Base-by-base conservation (phyloP, 1,139 yeast genomes). In the Debaryomyces coudertii region DNA sequence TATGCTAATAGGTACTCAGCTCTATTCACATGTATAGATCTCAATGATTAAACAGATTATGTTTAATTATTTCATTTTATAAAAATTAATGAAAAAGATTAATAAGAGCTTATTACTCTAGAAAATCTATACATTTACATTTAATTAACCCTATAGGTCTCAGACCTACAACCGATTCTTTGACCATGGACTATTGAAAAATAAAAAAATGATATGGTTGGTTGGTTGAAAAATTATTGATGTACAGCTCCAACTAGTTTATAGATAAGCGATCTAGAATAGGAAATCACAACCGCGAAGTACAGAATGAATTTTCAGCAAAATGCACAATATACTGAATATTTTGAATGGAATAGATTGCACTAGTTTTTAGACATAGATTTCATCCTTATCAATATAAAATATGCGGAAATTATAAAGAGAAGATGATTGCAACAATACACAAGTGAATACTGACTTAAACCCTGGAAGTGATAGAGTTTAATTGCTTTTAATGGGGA, bases 201-300 rank as follows among this genome's bases (percentile, higher is more conserved):
- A 5, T 3, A 4, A 12, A 12, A 7, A 12, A 28, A 12, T 14
- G 7, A 28, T 14, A n/a, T n/a, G n/a, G n/a, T n/a, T n/a, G 20
- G 18, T 20, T 20, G 4, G 22, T 4, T 20, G 5, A 20, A 20
- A 20, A 5, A 20, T 20, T 5, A 20, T 20, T 20, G 22, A 20
- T 5, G 22, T 14, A 29, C 16, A 18, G 33, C 18, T 29, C 33
- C 25, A 9, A 34, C 9, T 23, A 23, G 9, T 34, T 11, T 12
- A 23, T 23, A n/a, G 38, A 36, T 36, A 22, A 24, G 38, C 16
- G 16, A 20, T 25, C 31, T 28, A 1, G 22, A 25, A 25, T 27
- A 27, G 41, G 41, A 27, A 38, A 38, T 20, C 16, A n/a, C 27
- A 27, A 28, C 41, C 27, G 41, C 41, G 41, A 38, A n/a, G 20